Conservation (phyloP, 2,329 filamentous ascomycete genomes). For the Emmonsia crescens region DNA sequence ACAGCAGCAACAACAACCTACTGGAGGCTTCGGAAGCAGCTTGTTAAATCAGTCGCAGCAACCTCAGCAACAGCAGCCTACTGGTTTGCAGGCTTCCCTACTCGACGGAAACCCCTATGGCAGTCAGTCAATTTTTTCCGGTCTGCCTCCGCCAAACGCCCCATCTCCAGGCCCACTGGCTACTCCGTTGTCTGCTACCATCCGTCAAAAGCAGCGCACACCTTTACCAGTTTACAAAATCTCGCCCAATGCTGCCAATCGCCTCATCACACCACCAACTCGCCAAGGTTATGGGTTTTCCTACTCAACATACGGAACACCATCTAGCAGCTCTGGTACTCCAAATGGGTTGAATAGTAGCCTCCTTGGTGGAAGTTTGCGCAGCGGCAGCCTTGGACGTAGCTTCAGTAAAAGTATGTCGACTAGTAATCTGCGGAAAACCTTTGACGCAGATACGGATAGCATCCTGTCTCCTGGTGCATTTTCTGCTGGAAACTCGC, state of each 20-base stretch:
- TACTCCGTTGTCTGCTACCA: slow-evolving; percentile 68
- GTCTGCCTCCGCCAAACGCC: slow-evolving; percentile 51
- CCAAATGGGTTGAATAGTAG: slow-evolving; percentile 58
- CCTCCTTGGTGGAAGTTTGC: slow-evolving; percentile 39
- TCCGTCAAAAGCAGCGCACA: slow-evolving; percentile 66
- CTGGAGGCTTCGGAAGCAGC: slow-evolving; percentile 28
- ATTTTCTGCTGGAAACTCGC: slow-evolving; percentile 59
- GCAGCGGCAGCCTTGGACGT: slow-evolving; percentile 45
- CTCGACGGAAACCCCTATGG: slow-evolving; percentile 83
- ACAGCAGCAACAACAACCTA: slow-evolving; percentile 32
- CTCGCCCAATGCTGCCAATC: slow-evolving; percentile 67
- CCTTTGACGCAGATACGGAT: slow-evolving; percentile 63
- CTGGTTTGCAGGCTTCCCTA: slow-evolving; percentile 61
- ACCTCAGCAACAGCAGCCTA: slow-evolving; percentile 28
- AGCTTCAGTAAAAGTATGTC: slow-evolving; percentile 80
- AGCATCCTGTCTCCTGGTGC: slow-evolving; percentile 79
- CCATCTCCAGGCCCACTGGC: slow-evolving; percentile 78
- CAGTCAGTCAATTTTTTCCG: slow-evolving; percentile 72
- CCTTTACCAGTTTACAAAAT: slow-evolving; percentile 81
- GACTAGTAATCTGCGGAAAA: slow-evolving; percentile 72
- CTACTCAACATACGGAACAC: slow-evolving; percentile 83
- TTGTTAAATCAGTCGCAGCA: slow-evolving; percentile 37
- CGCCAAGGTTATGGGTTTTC: slow-evolving; percentile 76
- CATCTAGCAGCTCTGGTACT: slow-evolving; percentile 58
- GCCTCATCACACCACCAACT: slow-evolving; percentile 74